Percentiles rank a stretch among this genome's conserved stretches.
Evolutionary conservation across 176 grass and related monocot genomes (phyloP).

Genomic region (Raddia distichophylla): DNA sequence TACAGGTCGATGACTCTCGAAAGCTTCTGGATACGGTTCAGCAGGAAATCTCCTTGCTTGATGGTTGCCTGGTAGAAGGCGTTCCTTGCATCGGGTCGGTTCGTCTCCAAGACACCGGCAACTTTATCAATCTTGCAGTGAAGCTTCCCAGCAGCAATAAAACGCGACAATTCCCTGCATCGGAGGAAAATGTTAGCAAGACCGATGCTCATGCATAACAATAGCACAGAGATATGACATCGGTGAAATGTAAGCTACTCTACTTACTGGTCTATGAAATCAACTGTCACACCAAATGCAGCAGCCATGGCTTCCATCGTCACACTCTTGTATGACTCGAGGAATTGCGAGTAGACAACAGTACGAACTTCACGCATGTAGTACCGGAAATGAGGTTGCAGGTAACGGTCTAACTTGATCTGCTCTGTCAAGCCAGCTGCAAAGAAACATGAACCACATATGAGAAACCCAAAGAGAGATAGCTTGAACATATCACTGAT

Average conservation of each 20-base stretch:
- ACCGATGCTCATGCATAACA: not conserved
- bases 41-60: constrained; percentile 96
- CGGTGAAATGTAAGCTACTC: not conserved
- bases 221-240: not conserved
- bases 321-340: constrained; percentile 98
- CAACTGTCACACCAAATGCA: constrained; percentile 84
- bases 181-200: not conserved
- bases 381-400: constrained; percentile 91
- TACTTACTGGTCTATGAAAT: constrained; percentile 98
- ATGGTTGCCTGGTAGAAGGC: constrained; percentile 97
- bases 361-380: constrained; percentile 95
- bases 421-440: constrained; percentile 95
- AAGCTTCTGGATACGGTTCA: constrained; percentile 96
- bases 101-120: constrained; percentile 89
- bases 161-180: constrained; percentile 87
- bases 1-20: constrained; percentile 94
- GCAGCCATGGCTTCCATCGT: constrained; percentile 98
- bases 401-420: constrained; percentile 88
- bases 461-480: constrained; percentile 27
- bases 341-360: constrained; percentile 93
- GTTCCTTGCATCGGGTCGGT: constrained; percentile 87
- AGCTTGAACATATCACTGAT: not conserved
- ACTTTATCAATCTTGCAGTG: constrained; percentile 99
- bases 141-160: constrained; percentile 94
- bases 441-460: constrained; percentile 36